Conservation (phyloP, 257 asterid species). For the Solanum corneliomulleri region DNA sequence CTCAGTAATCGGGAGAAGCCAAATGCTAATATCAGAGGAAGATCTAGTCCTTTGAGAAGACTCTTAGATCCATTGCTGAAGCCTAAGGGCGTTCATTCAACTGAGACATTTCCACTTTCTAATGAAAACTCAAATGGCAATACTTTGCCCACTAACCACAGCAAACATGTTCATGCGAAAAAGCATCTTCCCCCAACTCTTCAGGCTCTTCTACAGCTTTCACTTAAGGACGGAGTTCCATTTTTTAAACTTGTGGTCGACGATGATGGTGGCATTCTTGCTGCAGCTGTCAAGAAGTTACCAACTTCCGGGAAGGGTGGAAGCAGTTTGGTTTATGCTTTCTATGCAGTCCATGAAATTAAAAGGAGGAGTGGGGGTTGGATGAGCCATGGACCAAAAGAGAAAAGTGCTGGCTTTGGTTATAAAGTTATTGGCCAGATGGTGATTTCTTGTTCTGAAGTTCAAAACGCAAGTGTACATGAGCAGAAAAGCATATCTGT, state of each 20-base stretch:
- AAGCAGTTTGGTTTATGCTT: conserved; percentile 42
- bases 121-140: not conserved
- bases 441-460: conserved; percentile 40
- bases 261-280: conserved; percentile 61
- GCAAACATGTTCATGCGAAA: conserved; percentile 24
- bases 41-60: conserved; percentile 83
- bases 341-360: conserved; percentile 67
- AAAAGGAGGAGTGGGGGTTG: conserved; percentile 64
- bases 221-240: conserved; percentile 60
- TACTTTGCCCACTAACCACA: conserved; percentile 10
- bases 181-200: conserved; percentile 22
- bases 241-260: conserved; percentile 69
- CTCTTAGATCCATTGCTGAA: conserved; percentile 66
- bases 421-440: conserved; percentile 59
- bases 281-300: conserved; percentile 52
- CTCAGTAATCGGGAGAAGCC: conserved; percentile 29
- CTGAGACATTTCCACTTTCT: conserved; percentile 13
- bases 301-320: conserved; percentile 38
- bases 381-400: conserved; percentile 67
- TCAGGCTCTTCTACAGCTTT: conserved; percentile 74
- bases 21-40: conserved; percentile 33
- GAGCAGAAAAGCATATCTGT: conserved; percentile 6
- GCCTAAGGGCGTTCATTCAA: conserved; percentile 35
- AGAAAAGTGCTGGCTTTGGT: conserved; percentile 46
- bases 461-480: conserved; percentile 5